Conservation (phyloP, 2,329 filamentous ascomycete genomes). For the Claviceps africana region DNA sequence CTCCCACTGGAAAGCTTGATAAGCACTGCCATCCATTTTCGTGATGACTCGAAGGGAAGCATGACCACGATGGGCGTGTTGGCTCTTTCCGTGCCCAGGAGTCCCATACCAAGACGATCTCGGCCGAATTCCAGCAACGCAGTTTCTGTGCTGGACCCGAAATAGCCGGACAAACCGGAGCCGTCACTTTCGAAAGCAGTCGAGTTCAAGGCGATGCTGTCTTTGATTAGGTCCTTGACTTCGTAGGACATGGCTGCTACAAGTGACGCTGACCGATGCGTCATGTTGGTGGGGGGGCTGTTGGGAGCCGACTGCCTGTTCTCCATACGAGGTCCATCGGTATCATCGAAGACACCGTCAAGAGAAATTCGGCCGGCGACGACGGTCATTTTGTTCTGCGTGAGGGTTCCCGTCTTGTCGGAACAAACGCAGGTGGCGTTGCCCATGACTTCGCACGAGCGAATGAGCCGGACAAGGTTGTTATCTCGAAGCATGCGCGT, state of each 20-base stretch:
- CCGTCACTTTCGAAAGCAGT: conserved; percentile 38
- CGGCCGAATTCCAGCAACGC: conserved; percentile 36
- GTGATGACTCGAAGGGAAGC: conserved; percentile 38
- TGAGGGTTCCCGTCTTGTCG: conserved; percentile 53
- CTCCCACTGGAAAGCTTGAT: conserved; percentile 29
- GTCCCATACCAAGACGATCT: conserved; percentile 32
- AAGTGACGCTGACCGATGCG: conserved; percentile 16
- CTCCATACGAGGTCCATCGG: conserved; percentile 12
- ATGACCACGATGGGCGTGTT: conserved; percentile 32
- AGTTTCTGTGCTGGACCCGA: conserved; percentile 42
- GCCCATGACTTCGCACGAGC: conserved; percentile 50
- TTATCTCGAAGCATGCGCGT: conserved; percentile 50
- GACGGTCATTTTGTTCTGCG: conserved; percentile 49
- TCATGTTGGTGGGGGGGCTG: conserved; percentile 11
- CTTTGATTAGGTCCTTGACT: conserved; percentile 23
- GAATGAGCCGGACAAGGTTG: conserved; percentile 44
- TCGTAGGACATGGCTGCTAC: conserved; percentile 19
- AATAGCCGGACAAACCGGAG: conserved; percentile 23
- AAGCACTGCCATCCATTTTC: conserved; percentile 44
- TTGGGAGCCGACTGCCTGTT: conserved; percentile 11
- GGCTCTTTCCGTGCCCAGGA: conserved; percentile 30
- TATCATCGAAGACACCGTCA: conserved; percentile 23
- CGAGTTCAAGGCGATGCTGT: conserved; percentile 32
- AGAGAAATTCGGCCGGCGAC: conserved; percentile 41
- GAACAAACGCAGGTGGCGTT: conserved; percentile 51